Evolutionary conservation across 2,329 filamentous ascomycete species (phyloP).

Genomic region (Fusarium sp.): DNA sequence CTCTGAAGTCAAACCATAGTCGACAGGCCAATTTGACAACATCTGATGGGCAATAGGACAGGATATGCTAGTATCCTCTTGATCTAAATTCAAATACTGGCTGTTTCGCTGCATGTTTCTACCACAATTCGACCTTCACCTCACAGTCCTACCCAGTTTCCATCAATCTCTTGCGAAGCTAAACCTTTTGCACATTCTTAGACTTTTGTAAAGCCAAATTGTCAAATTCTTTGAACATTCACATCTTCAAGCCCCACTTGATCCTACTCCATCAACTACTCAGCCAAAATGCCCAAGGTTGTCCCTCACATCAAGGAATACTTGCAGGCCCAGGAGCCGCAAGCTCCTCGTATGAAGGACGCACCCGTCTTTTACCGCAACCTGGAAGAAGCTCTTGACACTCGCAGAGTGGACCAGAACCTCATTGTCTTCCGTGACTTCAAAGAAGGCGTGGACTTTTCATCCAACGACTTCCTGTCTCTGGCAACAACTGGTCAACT

Average conservation of each 20-base stretch:
- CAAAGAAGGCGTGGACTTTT: conserved; percentile 62
- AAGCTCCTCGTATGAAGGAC: conserved; percentile 16
- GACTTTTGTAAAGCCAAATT: neutral
- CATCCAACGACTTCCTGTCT: conserved; percentile 75
- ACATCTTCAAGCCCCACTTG: neutral
- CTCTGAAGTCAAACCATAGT: neutral
- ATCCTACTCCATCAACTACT: neutral
- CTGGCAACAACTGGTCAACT: conserved; percentile 61
- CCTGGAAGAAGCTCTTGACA: conserved; percentile 49
- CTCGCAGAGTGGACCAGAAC: conserved; percentile 35
- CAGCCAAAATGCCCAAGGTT: conserved; percentile 12
- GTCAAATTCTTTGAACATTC: neutral
- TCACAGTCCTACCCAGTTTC: neutral
- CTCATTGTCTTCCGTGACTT: conserved; percentile 40
- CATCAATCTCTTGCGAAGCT: neutral
- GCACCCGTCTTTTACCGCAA: conserved; percentile 38
- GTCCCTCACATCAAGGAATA: conserved; percentile 25
- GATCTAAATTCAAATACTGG: neutral
- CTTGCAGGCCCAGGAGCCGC: conserved; percentile 15
- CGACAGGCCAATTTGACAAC: neutral
- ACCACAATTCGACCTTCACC: neutral
- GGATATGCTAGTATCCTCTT: neutral
- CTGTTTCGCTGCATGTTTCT: neutral
- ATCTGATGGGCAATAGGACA: neutral
- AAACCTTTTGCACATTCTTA: neutral